Conservation (phyloP, 2,329 filamentous ascomycete genomes). For the Aspergillus tubingensis region DNA sequence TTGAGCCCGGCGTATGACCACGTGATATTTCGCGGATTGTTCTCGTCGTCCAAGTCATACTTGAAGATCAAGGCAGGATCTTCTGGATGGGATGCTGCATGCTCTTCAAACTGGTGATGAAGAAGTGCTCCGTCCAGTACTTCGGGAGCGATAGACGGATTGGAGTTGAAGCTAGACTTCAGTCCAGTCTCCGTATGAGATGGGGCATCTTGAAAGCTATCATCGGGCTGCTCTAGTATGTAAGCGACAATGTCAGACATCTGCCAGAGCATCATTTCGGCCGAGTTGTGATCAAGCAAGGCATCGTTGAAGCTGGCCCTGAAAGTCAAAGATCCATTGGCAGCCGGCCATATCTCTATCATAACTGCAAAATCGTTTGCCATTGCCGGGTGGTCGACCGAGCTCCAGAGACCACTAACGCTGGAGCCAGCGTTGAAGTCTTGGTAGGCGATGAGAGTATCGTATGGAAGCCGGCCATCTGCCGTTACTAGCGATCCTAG, state of each 20-base stretch:
- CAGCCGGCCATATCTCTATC: constrained; percentile 33
- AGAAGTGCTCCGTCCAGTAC: constrained; percentile 21
- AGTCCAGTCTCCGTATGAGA: constrained; percentile 15
- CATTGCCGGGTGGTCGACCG: constrained; percentile 29
- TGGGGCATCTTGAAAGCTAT: constrained; percentile 21
- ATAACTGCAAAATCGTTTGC: constrained; percentile 36
- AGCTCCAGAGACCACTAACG: constrained; percentile 20
- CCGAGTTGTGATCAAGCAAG: constrained; percentile 25
- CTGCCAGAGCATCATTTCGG: constrained; percentile 29
- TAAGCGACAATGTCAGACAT: constrained; percentile 29
- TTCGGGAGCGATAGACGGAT: constrained; percentile 13
- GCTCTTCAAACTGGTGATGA: constrained; percentile 32
- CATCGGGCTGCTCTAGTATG: constrained; percentile 27
- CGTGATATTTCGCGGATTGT: constrained; percentile 20
- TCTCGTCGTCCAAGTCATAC: constrained; percentile 26
- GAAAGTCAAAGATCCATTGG: constrained; percentile 27
- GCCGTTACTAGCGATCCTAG: constrained; percentile 26
- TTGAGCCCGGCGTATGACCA: constrained; percentile 43
- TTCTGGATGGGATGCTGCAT: constrained; percentile 27
- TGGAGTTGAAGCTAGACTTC: constrained; percentile 26
- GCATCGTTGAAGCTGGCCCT: constrained; percentile 31
- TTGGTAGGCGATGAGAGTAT: constrained; percentile 40
- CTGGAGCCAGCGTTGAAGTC: constrained; percentile 28
- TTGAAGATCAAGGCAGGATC: constrained; percentile 33
- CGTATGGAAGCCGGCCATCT: constrained; percentile 35